phyloP scores from a whole-genome alignment of 768 basidiomycete species.

The Boletus pseudo-olivaceus region DNA sequence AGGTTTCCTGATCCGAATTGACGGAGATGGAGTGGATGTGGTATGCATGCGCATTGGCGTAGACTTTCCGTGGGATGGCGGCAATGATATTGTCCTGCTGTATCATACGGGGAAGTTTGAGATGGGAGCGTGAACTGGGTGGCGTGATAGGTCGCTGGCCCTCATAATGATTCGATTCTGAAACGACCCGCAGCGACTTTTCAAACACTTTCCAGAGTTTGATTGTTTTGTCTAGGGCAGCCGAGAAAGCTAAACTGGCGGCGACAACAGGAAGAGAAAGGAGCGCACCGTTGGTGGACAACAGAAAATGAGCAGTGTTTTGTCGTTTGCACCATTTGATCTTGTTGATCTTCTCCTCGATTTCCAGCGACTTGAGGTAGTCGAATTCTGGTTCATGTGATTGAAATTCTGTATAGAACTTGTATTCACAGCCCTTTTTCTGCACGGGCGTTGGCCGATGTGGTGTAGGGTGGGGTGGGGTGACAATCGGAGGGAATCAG shows the following conservation, averaged over 20 bases:
- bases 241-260: not conserved
- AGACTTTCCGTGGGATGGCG: slow-evolving; percentile 97
- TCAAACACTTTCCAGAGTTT: slow-evolving; percentile 99
- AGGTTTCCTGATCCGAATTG: slow-evolving; percentile 99
- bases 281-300: slow-evolving; percentile 89
- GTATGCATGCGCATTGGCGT: slow-evolving; percentile 98
- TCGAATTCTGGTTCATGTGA: slow-evolving; percentile 99
- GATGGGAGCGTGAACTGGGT: slow-evolving; percentile 53
- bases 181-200: slow-evolving; percentile 91
- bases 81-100: slow-evolving; percentile 98
- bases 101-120: slow-evolving; percentile 87
- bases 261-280: not conserved
- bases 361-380: slow-evolving; percentile 99
- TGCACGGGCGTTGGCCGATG: slow-evolving; percentile 33
- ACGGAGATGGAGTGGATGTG: slow-evolving; percentile 99
- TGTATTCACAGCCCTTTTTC: slow-evolving; percentile 99
- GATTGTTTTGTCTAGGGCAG: slow-evolving; percentile 89
- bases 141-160: slow-evolving; percentile 68
- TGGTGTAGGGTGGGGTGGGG: slow-evolving; percentile 7
- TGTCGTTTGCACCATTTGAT: slow-evolving; percentile 99
- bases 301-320: slow-evolving; percentile 93
- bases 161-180: slow-evolving; percentile 92
- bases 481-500: slow-evolving; percentile 36
- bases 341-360: slow-evolving; percentile 99
- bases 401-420: slow-evolving; percentile 99